phyloP scores from a whole-genome alignment of 306 rosid genomes.

The Prunus kanzakura region DNA sequence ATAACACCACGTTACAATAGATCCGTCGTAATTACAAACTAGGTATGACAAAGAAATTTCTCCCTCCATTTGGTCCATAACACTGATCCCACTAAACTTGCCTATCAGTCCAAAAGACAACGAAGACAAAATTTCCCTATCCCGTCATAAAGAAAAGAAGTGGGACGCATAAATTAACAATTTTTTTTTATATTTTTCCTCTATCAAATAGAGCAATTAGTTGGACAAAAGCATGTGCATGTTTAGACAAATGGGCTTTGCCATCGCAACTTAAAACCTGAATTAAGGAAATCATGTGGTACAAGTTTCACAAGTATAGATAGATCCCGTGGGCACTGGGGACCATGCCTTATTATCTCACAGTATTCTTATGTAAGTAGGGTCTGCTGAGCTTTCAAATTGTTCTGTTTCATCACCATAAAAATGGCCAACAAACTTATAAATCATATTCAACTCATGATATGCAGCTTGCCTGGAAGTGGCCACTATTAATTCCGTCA shows the following conservation, averaged over 20 bases:
- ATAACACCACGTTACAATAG: no score
- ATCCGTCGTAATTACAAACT: no score
- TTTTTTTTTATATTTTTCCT: no score
- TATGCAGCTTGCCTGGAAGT: background rate
- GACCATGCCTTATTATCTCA: slow-evolving; percentile 1
- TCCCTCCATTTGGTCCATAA: no score
- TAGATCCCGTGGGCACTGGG: background rate
- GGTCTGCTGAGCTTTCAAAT: slow-evolving; percentile 1
- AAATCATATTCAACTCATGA: background rate
- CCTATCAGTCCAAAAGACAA: background rate
- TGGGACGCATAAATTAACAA: background rate
- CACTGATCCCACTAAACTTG: background rate
- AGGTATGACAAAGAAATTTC: background rate
- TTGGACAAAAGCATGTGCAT: slow-evolving; percentile 18
- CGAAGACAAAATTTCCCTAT: background rate
- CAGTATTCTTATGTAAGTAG: slow-evolving; percentile 2
- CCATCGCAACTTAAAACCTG: background rate
- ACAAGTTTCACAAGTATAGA: background rate
- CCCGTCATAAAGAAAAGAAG: background rate
- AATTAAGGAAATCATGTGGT: slow-evolving; percentile 10
- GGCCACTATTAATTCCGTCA: background rate
- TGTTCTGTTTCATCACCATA: background rate
- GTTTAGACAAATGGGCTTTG: background rate
- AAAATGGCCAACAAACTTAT: background rate
- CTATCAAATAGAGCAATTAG: background rate